These are phyloP conservation scores for Cercospora sp. DNA, from an alignment of 2,329 filamentous ascomycete genomes.

Conservation along the genomic window DNA sequence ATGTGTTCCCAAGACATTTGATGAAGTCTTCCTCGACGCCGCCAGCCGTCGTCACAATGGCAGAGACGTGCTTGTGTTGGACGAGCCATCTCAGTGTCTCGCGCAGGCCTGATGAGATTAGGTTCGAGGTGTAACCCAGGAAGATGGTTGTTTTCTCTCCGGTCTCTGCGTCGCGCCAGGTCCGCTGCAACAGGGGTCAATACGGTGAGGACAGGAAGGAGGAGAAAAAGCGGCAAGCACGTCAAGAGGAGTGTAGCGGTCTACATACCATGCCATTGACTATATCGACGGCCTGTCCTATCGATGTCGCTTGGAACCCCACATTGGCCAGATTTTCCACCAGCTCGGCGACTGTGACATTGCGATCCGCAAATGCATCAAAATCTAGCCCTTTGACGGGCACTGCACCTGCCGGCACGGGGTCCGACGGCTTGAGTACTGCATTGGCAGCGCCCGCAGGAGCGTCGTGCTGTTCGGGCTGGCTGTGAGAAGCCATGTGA, in stretches of 20 bases:
- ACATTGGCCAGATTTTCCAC: constrained; percentile 79
- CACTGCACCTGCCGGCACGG: constrained; percentile 74
- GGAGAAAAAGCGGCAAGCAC: constrained; percentile 4
- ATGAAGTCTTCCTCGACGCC: constrained; percentile 98
- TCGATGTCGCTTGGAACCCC: constrained; percentile 78
- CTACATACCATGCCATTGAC: constrained; percentile 86
- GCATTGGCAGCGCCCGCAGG: constrained; percentile 64
- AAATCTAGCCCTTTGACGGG: constrained; percentile 92
- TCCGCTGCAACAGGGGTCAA: constrained; percentile 55
- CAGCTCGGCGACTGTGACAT: constrained; percentile 83
- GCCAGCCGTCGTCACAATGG: constrained; percentile 91
- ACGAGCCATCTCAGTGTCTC: constrained; percentile 91
- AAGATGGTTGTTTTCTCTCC: constrained; percentile 86
- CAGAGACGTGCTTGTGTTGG: constrained; percentile 86
- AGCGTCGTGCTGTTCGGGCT: constrained; percentile 40
- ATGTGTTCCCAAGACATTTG: constrained; percentile 94
- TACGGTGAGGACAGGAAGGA: constrained; percentile 3
- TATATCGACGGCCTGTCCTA: constrained; percentile 84
- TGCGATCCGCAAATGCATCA: constrained; percentile 70
- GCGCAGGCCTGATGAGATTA: constrained; percentile 92
- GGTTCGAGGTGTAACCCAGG: constrained; percentile 93
- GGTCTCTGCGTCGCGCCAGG: constrained; percentile 78
- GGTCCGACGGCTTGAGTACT: constrained; percentile 80
- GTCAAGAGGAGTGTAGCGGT: constrained; percentile 13
- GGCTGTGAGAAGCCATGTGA: constrained; percentile 25